phyloP scores from a whole-genome alignment of 345 rosid species.

The Laguncularia racemosa region DNA sequence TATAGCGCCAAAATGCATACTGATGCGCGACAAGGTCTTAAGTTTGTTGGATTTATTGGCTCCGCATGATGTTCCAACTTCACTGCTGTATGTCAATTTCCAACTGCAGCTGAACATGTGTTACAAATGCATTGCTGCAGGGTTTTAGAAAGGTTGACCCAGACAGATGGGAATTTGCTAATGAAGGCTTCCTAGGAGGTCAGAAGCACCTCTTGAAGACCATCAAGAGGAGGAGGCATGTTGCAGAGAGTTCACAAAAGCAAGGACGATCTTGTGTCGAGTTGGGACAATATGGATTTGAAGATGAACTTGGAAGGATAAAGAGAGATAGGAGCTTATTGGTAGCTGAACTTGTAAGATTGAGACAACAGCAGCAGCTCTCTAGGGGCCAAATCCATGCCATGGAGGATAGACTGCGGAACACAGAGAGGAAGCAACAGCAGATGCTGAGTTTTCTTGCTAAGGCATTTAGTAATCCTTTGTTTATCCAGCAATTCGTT shows the following conservation, averaged over 20 bases:
- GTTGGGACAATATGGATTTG: constrained; percentile 58
- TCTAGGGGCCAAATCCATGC: constrained; percentile 37
- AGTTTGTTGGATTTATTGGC: too few species aligned
- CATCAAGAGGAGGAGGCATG: constrained; percentile 64
- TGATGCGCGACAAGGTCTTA: too few species aligned
- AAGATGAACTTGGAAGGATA: constrained; percentile 52
- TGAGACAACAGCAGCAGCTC: constrained; percentile 67
- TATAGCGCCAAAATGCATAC: too few species aligned
- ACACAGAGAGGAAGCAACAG: constrained; percentile 63
- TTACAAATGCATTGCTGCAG: constrained; percentile 28
- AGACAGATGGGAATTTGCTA: constrained; percentile 87
- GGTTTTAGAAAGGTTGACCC: constrained; percentile 89
- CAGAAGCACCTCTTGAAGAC: constrained; percentile 69
- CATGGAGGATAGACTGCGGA: constrained; percentile 44
- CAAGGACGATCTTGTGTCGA: constrained; percentile 53
- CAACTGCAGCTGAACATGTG: not conserved
- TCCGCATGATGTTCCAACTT: too few species aligned
- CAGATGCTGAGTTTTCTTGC: constrained; percentile 76
- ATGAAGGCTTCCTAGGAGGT: constrained; percentile 86
- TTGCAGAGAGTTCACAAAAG: constrained; percentile 24
- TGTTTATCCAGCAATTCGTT: constrained; percentile 39
- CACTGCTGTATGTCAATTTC: too few species aligned
- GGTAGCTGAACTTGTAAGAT: constrained; percentile 42
- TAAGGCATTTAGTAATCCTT: constrained; percentile 48
- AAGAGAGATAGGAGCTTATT: constrained; percentile 51